Conservation (phyloP, 2,329 filamentous ascomycete genomes). For the Fusarium begoniae region DNA sequence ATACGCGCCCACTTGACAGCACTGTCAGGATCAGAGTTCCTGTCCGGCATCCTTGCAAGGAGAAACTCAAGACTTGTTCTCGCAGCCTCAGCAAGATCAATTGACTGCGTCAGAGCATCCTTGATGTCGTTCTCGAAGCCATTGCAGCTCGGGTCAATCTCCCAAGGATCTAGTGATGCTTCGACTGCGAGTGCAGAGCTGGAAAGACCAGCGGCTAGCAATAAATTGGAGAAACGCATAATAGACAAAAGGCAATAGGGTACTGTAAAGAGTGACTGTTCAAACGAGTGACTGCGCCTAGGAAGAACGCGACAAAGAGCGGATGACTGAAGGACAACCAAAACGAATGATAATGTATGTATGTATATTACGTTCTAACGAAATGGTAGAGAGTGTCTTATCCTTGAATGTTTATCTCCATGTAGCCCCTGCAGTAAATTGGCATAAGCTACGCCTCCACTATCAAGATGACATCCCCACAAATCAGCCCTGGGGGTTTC, state of each 20-base stretch:
- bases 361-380: background rate
- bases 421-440: conserved; percentile 11
- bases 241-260: background rate
- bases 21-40: background rate
- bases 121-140: conserved; percentile 1
- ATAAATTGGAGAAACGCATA: background rate
- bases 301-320: background rate
- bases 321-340: background rate
- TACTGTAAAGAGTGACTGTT: background rate
- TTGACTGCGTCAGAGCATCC: background rate
- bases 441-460: background rate
- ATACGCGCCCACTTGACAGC: background rate
- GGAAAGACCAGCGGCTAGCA: background rate
- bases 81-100: conserved; percentile 5
- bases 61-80: background rate
- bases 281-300: background rate
- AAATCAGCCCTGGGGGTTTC: background rate
- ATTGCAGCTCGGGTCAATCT: background rate
- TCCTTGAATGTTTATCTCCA: background rate
- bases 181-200: conserved; percentile 1
- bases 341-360: background rate
- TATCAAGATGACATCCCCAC: background rate
- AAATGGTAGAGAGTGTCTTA: background rate
- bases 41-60: background rate
- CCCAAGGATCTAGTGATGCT: background rate